Base-by-base conservation (phyloP, 768 basidiomycete species). In the Dictyophora rubrovolvata region DNA sequence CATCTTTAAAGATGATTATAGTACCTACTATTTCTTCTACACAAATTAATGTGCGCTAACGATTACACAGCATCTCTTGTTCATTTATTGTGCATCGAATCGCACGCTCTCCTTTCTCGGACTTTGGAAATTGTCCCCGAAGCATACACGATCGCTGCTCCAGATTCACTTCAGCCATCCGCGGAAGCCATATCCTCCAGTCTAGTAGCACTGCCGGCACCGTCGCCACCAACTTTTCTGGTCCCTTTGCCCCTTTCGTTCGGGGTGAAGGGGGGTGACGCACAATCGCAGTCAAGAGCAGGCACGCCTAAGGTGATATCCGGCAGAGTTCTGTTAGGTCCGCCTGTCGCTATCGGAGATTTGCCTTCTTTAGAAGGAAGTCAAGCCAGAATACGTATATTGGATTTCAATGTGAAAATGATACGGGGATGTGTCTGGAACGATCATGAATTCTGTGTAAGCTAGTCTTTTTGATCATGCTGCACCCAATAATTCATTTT, bases 181-280 rank as follows among this genome's bases (percentile, higher is more conserved):
- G 49, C 49, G 17, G 57, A 59, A 8, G 48, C 49, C 18, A 22
- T 59, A 14, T 59, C 57, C 20, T 59, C 57, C 14, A 16, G n/a
- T 16, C 46, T 56, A 5, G 12, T 53, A 17, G 11, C 50, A 5
- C 22, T 12, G 3, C 11, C 48, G 17, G 21, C 46, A 18, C 5
- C 53, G 5, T 37, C 36, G 2, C 35, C 23, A n/a, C 54, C 56
- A 2, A 34, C 55, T 5, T 53, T 49, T 28, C 52, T 56, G 35
- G 33, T 57, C 0, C 51, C 63, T 17, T 70, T 86, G n/a, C 74
- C 84, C 7, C 85, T 83, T 61, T 78, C 83, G 2, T 83, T 89
- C 73, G 89, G 83, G 66, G 36, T 49, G 48, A 53, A 62, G 22
- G 46, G 16, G 34, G 23, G 16, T 10, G 42, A 23, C 50, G 20